Evolutionary conservation across 495 filamentous ascomycete genomes (phyloP).

Genomic region (Darksidea phi): DNA sequence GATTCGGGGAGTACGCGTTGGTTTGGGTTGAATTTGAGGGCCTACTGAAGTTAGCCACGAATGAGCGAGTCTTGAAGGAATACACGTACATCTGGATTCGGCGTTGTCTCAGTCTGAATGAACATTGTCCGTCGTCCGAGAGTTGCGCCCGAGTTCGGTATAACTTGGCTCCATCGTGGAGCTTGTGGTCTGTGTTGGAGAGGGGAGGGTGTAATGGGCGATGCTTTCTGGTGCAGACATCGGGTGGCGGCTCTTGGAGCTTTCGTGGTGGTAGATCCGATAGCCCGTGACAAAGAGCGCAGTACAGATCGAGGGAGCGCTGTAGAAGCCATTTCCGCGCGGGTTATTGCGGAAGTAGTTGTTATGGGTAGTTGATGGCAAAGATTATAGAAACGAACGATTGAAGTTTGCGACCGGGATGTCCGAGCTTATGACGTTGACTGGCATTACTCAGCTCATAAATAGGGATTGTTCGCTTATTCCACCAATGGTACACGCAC

Average conservation of each 20-base stretch:
- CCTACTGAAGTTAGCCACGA: constrained; percentile 42
- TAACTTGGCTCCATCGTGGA: constrained; percentile 14
- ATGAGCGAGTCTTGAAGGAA: neutral
- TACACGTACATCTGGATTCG: constrained; percentile 74
- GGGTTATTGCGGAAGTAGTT: no score
- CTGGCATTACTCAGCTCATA: no score
- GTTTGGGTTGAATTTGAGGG: constrained; percentile 92
- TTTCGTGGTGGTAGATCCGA: constrained; percentile 5
- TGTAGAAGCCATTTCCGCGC: constrained; percentile 3
- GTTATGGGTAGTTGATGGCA: no score
- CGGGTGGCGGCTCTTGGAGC: constrained; percentile 21
- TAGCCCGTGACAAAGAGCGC: constrained; percentile 15
- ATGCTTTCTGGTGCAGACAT: constrained; percentile 28
- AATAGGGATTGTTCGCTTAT: no score
- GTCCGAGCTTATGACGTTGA: no score
- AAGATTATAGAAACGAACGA: no score
- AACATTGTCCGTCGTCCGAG: constrained; percentile 70
- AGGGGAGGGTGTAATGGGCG: constrained; percentile 26
- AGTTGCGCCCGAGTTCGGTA: constrained; percentile 2
- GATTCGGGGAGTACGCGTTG: constrained; percentile 71
- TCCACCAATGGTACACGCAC: no score
- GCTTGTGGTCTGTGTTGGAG: constrained; percentile 16
- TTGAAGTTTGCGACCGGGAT: no score
- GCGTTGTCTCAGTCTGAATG: constrained; percentile 93
- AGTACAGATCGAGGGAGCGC: constrained; percentile 15